Evolutionary conservation across 1,284 basidiomycete genomes (phyloP).

Genomic region (Marasmius oreades): DNA sequence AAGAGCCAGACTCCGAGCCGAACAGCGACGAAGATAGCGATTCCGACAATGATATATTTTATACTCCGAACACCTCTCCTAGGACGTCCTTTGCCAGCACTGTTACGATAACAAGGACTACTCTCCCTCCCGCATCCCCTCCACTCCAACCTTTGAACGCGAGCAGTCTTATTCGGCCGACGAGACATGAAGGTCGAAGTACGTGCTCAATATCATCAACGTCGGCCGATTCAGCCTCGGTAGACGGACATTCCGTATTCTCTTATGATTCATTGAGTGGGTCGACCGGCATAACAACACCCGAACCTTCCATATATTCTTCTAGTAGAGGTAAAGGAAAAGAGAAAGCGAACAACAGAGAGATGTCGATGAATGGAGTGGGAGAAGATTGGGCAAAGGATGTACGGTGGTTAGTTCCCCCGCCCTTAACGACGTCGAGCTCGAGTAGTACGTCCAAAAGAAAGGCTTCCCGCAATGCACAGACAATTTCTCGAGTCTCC

Average conservation of each 20-base stretch:
- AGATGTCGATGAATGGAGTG: slow-evolving; percentile 19
- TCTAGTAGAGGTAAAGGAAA: slow-evolving; percentile 3
- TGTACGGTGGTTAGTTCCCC: slow-evolving; percentile 55
- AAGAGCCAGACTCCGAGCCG: slow-evolving; percentile 14
- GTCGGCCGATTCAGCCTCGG: slow-evolving; percentile 19
- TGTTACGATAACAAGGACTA: slow-evolving; percentile 11
- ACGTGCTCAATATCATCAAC: slow-evolving; percentile 22
- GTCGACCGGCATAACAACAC: slow-evolving; percentile 29
- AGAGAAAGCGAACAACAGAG: slow-evolving; percentile 10
- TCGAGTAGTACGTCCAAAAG: background rate
- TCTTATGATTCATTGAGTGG: slow-evolving; percentile 32
- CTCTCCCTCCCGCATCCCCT: slow-evolving; percentile 3
- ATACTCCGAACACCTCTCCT: slow-evolving; percentile 48
- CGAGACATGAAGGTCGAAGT: slow-evolving; percentile 29
- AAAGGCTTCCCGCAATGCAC: background rate
- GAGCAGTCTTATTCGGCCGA: slow-evolving; percentile 29
- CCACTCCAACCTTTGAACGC: slow-evolving; percentile 21
- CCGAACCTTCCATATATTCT: slow-evolving; percentile 13
- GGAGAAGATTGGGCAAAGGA: slow-evolving; percentile 63
- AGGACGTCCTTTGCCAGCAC: slow-evolving; percentile 40
- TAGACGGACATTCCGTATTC: slow-evolving; percentile 20
- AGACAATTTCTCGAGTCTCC: background rate
- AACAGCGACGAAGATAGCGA: slow-evolving; percentile 26
- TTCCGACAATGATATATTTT: slow-evolving; percentile 39
- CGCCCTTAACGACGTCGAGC: slow-evolving; percentile 12